Base-by-base conservation (phyloP, 108 stramenopile species). In the Chaetoceros tenuissimus region DNA sequence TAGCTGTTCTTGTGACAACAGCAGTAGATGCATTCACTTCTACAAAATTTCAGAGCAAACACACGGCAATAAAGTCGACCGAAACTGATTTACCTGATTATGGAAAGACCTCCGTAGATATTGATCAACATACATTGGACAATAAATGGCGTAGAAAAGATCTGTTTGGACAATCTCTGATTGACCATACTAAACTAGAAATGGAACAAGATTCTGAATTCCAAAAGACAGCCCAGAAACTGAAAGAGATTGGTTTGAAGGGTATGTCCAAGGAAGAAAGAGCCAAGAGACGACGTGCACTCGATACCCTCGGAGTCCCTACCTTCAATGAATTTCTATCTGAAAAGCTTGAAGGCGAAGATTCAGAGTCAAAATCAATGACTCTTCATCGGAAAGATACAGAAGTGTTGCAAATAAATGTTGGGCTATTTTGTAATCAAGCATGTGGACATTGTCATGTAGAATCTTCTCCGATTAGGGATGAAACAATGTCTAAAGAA, bases 341-440 rank as follows among this genome's bases (percentile, higher is more conserved):
- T 1, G 53, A 79, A 47, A 55, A 78, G 25, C 52, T 67, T 28
- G 52, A 48, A 23, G 46, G 31, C 22, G 52, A 50, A 5, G 49
- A 28, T 18, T 43, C 20, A 19, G 55, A 7, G 31, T 68, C 24
- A 49, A 68, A 22, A 67, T 62, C 17, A 28, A 75, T 28, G 48
- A 53, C 48, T 55, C 57, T 51, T 34, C 46, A 8, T 31, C 20
- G 27, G 40, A 17, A 17, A 29, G 28, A 54, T 64, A 69, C 82
- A 2, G 73, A 63, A 55, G 74, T 97, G 19, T 69, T 98, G 2
- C 97, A 98, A 68, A 68, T 98, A n/a, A 98, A 98, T 63, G 90
- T 98, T 59, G 96, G 96, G 20, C 79, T 98, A 31, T 97, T 95
- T 65, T 98, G 97, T 83, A 98, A 98, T 66, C 95, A 96, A 68